Percentiles rank a stretch among this genome's conserved stretches.
These are phyloP conservation scores for Sporothrix mexicana DNA, from an alignment of 2,329 filamentous ascomycete species.

Conservation along the genomic window DNA sequence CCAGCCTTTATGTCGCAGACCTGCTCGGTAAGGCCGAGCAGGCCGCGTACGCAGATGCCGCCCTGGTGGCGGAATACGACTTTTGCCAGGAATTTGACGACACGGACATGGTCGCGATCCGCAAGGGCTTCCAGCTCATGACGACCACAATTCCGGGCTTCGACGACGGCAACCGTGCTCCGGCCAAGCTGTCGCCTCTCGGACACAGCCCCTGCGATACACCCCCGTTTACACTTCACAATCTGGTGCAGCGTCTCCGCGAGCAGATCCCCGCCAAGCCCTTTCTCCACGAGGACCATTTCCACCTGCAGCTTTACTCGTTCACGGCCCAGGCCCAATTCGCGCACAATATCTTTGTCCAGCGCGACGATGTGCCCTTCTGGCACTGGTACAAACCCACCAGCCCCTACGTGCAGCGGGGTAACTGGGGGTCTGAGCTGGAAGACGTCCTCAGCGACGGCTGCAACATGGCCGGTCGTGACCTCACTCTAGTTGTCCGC, in stretches of 20 bases:
- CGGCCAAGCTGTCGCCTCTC: too few relatives aligned
- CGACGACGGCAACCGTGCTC: too few relatives aligned
- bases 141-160: too few relatives aligned
- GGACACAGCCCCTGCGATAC: too few relatives aligned
- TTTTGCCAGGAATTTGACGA: too few relatives aligned
- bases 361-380: too few relatives aligned
- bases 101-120: too few relatives aligned
- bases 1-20: too few relatives aligned
- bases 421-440: neutral
- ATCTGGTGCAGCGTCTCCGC: neutral
- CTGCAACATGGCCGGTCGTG: conserved; percentile 3
- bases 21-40: too few relatives aligned
- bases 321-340: neutral
- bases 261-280: neutral
- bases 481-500: neutral
- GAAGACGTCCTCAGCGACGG: neutral
- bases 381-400: conserved; percentile 5
- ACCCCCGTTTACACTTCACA: neutral
- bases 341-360: neutral
- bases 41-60: too few relatives aligned
- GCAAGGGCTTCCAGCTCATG: too few relatives aligned
- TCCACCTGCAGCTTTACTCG: neutral
- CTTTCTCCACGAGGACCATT: neutral
- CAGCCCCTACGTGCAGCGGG: neutral
- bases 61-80: too few relatives aligned